These are phyloP conservation scores for Groenewaldozyma auringiensis DNA, from an alignment of 1,139 yeast species.

Conservation along the genomic window DNA sequence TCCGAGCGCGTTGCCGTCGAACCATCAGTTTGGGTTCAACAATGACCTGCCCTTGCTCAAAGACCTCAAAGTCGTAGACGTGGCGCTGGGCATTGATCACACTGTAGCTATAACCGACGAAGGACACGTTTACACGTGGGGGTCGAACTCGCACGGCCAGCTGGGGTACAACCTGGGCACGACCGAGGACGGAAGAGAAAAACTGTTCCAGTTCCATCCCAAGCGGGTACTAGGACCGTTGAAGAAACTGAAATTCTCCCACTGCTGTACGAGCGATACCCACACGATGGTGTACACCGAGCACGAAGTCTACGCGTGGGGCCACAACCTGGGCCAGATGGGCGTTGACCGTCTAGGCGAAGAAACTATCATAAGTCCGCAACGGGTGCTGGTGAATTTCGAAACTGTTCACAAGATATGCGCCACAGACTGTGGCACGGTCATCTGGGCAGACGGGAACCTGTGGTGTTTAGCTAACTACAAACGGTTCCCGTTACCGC, in stretches of 20 bases:
- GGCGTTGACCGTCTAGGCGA: conserved; percentile 33
- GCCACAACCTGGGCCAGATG: conserved; percentile 81
- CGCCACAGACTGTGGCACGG: conserved; percentile 66
- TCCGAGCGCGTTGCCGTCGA: neutral
- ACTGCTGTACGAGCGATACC: conserved; percentile 60
- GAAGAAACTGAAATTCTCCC: conserved; percentile 38
- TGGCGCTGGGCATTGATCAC: conserved; percentile 61
- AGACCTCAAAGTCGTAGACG: conserved; percentile 33
- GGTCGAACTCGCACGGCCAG: conserved; percentile 59
- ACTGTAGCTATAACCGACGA: conserved; percentile 46
- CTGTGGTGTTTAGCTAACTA: conserved; percentile 57
- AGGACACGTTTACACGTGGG: conserved; percentile 68
- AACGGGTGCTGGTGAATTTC: conserved; percentile 34
- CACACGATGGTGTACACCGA: conserved; percentile 62
- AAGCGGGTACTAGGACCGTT: neutral
- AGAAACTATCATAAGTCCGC: conserved; percentile 31
- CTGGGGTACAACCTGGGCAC: conserved; percentile 44
- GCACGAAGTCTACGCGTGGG: conserved; percentile 60
- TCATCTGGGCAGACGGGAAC: conserved; percentile 56
- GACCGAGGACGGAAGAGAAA: neutral
- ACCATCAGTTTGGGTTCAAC: conserved; percentile 29
- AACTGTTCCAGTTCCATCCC: neutral
- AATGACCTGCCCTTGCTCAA: conserved; percentile 34
- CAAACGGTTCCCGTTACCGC: conserved; percentile 40
- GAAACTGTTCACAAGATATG: conserved; percentile 49